Percentiles rank a stretch among this genome's conserved stretches.
phyloP scores from a whole-genome alignment of 306 rosid species.

The Prinsepia uniflora region DNA sequence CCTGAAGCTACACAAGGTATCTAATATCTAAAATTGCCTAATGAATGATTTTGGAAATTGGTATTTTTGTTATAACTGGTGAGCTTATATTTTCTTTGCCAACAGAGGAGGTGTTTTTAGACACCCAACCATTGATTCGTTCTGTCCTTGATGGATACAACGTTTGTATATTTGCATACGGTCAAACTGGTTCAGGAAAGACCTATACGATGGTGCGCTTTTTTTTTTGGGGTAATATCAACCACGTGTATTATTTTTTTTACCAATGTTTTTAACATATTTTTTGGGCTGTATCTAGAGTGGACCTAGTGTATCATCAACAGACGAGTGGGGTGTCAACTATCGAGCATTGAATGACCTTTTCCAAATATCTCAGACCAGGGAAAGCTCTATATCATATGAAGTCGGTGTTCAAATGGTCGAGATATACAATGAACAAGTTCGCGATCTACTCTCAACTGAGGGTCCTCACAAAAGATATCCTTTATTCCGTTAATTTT shows the following conservation, averaged over 20 bases:
- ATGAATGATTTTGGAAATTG: constrained; percentile 12
- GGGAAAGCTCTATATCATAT: constrained; percentile 69
- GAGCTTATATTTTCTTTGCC: constrained; percentile 1
- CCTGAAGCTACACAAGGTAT: constrained; percentile 84
- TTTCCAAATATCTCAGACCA: constrained; percentile 78
- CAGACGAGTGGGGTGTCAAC: constrained; percentile 94
- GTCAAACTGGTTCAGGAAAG: constrained; percentile 99
- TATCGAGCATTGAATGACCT: constrained; percentile 91
- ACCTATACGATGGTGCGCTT: constrained; percentile 87
- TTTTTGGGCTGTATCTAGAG: constrained; percentile 47
- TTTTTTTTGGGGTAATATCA: constrained; percentile 21
- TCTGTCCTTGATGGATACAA: constrained; percentile 95
- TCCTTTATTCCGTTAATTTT: constrained; percentile 41
- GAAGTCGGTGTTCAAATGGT: constrained; percentile 99
- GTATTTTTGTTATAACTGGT: not conserved
- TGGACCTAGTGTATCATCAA: constrained; percentile 71
- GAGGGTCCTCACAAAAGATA: constrained; percentile 88
- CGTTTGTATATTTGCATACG: constrained; percentile 99
- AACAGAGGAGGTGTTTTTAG: constrained; percentile 83
- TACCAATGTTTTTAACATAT: constrained; percentile 11
- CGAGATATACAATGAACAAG: constrained; percentile 97
- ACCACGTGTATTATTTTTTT: not conserved
- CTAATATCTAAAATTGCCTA: constrained; percentile 7
- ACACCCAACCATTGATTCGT: constrained; percentile 83
- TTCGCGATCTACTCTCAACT: constrained; percentile 80